phyloP scores from a whole-genome alignment of 2,329 filamentous ascomycete species.

The Allantophomopsis lycopodina region DNA sequence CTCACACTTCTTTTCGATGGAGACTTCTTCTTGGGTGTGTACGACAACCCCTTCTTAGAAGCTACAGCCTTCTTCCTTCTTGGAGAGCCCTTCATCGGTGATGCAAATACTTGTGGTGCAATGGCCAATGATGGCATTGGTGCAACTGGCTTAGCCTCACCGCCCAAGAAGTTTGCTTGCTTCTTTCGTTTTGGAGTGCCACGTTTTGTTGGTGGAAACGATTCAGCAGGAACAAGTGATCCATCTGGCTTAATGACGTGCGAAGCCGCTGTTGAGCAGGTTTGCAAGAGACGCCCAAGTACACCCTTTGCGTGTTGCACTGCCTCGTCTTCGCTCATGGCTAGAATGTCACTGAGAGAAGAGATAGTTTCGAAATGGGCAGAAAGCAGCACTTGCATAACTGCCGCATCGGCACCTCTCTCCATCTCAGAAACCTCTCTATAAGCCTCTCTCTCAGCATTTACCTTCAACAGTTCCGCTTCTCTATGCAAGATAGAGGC shows the following conservation, averaged over 20 bases:
- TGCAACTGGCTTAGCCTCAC: constrained; percentile 9
- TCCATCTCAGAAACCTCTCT: constrained; percentile 72
- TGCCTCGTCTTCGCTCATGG: constrained; percentile 74
- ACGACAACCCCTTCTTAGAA: constrained; percentile 61
- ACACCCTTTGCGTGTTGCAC: constrained; percentile 65
- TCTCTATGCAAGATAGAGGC: constrained; percentile 63
- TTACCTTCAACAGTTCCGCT: constrained; percentile 71
- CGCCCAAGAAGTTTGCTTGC: constrained; percentile 20
- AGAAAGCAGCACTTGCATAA: constrained; percentile 71
- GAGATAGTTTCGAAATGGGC: constrained; percentile 87
- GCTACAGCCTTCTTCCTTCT: constrained; percentile 55
- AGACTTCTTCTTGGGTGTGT: constrained; percentile 70
- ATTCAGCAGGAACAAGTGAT: constrained; percentile 40
- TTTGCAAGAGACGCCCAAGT: constrained; percentile 64
- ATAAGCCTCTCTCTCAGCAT: constrained; percentile 69
- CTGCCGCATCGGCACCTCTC: constrained; percentile 61
- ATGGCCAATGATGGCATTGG: constrained; percentile 20
- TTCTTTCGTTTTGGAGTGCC: constrained; percentile 70
- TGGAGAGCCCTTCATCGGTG: constrained; percentile 68
- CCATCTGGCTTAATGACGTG: constrained; percentile 89
- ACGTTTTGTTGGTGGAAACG: constrained; percentile 54
- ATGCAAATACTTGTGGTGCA: constrained; percentile 26
- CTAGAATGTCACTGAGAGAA: constrained; percentile 67
- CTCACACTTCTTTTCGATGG: constrained; percentile 65
- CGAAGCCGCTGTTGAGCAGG: constrained; percentile 59